A percentile compares a stretch with the other conserved stretches of the same genome.
Conservation (phyloP, 2,329 filamentous ascomycete genomes). For the Penicillium fuscoglaucum region DNA sequence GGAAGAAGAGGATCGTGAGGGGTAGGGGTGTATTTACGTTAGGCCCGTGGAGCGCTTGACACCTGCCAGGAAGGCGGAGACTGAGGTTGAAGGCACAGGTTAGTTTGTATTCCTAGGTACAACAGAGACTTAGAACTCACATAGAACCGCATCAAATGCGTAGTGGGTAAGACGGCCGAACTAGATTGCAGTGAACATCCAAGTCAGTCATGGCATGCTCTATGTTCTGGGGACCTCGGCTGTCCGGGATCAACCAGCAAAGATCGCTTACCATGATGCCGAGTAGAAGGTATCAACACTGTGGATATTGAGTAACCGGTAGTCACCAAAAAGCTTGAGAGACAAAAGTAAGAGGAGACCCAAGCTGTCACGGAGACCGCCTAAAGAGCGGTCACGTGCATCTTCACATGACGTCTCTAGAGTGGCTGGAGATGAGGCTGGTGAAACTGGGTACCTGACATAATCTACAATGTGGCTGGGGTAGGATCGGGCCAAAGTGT, state of each 20-base stretch:
- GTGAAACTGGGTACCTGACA: background rate
- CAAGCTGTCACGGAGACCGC: background rate
- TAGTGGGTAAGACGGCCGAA: constrained; percentile 30
- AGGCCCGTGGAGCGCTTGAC: constrained; percentile 97
- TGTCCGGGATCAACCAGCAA: background rate
- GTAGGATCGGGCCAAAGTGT: background rate
- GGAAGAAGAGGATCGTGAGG: constrained; percentile 18
- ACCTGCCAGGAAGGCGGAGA: constrained; percentile 93
- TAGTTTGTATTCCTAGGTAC: background rate
- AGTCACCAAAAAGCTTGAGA: background rate
- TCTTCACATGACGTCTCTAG: constrained; percentile 21
- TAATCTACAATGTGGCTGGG: constrained; percentile 9
- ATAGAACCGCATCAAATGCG: constrained; percentile 30
- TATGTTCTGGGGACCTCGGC: background rate
- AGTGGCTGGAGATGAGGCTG: constrained; percentile 15
- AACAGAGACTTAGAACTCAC: constrained; percentile 13
- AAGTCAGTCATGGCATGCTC: constrained; percentile 7
- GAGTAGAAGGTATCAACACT: background rate
- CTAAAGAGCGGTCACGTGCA: constrained; percentile 8
- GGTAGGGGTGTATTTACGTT: constrained; percentile 69
- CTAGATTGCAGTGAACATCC: constrained; percentile 11
- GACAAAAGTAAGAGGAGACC: background rate
- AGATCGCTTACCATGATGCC: constrained; percentile 21
- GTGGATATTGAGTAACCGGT: background rate
- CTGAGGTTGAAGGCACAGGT: constrained; percentile 45